Evolutionary conservation across 2,329 filamentous ascomycete species (phyloP).

Genomic region (Ophiocordyceps robertsii): DNA sequence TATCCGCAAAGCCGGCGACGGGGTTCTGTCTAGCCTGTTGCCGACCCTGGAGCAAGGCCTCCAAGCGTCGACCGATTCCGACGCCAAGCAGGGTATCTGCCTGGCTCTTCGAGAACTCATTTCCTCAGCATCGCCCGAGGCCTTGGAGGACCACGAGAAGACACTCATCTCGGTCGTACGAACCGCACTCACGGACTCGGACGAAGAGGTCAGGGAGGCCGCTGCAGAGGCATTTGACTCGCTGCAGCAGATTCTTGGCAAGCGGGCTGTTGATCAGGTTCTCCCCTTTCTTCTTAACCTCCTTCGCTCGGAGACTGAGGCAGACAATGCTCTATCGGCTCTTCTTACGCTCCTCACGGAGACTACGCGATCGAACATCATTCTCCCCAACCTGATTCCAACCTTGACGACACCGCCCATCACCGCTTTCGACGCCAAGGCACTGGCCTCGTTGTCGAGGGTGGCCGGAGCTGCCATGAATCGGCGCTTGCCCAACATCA

Average conservation of each 20-base stretch:
- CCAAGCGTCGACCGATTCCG: slow-evolving; percentile 74
- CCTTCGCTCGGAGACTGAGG: slow-evolving; percentile 73
- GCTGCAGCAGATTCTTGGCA: slow-evolving; percentile 84
- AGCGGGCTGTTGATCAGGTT: slow-evolving; percentile 89
- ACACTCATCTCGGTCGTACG: slow-evolving; percentile 89
- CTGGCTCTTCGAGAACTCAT: slow-evolving; percentile 92
- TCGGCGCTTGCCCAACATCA: slow-evolving; percentile 72
- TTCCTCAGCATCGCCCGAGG: slow-evolving; percentile 72
- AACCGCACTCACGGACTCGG: slow-evolving; percentile 78
- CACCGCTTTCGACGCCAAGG: slow-evolving; percentile 86
- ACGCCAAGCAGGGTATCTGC: slow-evolving; percentile 94
- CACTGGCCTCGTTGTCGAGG: slow-evolving; percentile 80
- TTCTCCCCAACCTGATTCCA: slow-evolving; percentile 88
- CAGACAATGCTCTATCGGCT: slow-evolving; percentile 83
- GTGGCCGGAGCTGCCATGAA: slow-evolving; percentile 89
- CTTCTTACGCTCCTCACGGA: slow-evolving; percentile 91
- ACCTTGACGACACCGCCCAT: slow-evolving; percentile 85
- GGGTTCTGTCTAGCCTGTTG: slow-evolving; percentile 73
- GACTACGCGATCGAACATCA: slow-evolving; percentile 86
- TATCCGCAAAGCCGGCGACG: slow-evolving; percentile 92
- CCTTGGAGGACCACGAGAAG: slow-evolving; percentile 88
- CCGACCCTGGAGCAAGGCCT: slow-evolving; percentile 89
- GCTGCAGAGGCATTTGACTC: slow-evolving; percentile 96
- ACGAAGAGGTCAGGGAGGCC: slow-evolving; percentile 83
- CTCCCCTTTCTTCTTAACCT: slow-evolving; percentile 83